Conservation (phyloP, 768 basidiomycete genomes). For the Hemileccinum impolitum region DNA sequence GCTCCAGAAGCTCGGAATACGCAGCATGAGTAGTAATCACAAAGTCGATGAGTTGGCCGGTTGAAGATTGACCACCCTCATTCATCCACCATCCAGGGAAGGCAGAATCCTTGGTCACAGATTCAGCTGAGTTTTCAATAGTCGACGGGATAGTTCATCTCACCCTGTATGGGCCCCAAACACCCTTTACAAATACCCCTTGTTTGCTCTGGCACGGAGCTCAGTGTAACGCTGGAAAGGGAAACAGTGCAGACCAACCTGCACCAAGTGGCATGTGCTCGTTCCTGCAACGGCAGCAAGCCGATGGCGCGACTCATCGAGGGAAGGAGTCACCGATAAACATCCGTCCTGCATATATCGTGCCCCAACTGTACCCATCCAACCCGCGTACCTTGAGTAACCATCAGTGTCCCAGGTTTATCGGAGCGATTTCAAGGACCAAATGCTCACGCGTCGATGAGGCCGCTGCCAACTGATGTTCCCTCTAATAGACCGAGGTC, state of each 20-base stretch:
- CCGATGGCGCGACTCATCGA: slow-evolving; percentile 76
- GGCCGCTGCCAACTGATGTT: slow-evolving; percentile 88
- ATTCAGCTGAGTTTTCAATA: neutral
- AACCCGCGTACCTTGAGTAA: slow-evolving; percentile 76
- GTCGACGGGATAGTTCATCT: slow-evolving; percentile 3
- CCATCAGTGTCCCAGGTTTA: neutral
- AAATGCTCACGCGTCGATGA: slow-evolving; percentile 84
- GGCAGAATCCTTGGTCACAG: slow-evolving; percentile 61
- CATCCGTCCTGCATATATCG: slow-evolving; percentile 53
- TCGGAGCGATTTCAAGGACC: neutral
- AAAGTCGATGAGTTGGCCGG: slow-evolving; percentile 93
- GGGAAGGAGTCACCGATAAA: slow-evolving; percentile 52
- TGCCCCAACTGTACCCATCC: slow-evolving; percentile 94
- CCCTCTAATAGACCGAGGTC: slow-evolving; percentile 85
- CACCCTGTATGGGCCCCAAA: slow-evolving; percentile 90
- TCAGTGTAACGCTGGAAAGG: neutral
- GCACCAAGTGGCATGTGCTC: slow-evolving; percentile 92
- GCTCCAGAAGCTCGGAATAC: slow-evolving; percentile 62
- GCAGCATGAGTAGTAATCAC: slow-evolving; percentile 91
- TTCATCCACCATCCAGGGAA: slow-evolving; percentile 99
- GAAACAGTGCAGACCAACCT: slow-evolving; percentile 41
- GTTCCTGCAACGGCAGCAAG: slow-evolving; percentile 95
- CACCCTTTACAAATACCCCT: slow-evolving; percentile 84
- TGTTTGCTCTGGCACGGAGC: slow-evolving; percentile 57
- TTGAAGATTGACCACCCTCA: slow-evolving; percentile 97